Percentiles rank a stretch among this genome's conserved stretches.
These are phyloP conservation scores for Wallacemonas collosoma DNA, from an alignment of 208 protist genomes.

Conservation along the genomic window DNA sequence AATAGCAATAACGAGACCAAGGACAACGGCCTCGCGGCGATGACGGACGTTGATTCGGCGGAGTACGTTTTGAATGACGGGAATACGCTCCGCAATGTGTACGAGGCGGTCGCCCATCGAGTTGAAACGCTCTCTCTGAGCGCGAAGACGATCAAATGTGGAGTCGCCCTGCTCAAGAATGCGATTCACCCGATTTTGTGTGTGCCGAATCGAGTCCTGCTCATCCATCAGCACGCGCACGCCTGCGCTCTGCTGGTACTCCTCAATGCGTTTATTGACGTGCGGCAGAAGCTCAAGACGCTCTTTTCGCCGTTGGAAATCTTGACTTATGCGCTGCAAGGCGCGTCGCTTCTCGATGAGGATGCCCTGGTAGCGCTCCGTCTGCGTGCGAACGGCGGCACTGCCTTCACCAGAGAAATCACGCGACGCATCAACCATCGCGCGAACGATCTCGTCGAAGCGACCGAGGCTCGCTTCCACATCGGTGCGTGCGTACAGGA, in stretches of 20 bases:
- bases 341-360: slow-evolving; percentile 56
- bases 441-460: slow-evolving; percentile 31
- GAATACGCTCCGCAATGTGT: slow-evolving; percentile 71
- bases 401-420: slow-evolving; percentile 21
- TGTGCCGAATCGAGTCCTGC: slow-evolving; percentile 75
- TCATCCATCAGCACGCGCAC: slow-evolving; percentile 78
- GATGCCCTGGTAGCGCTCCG: slow-evolving; percentile 65
- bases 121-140: slow-evolving; percentile 73
- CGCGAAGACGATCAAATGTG: slow-evolving; percentile 54
- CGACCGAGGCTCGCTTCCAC: slow-evolving; percentile 27
- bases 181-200: slow-evolving; percentile 53
- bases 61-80: slow-evolving; percentile 74
- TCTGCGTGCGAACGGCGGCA: slow-evolving; percentile 32
- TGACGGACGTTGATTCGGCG: slow-evolving; percentile 65
- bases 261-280: slow-evolving; percentile 34
- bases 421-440: slow-evolving; percentile 32
- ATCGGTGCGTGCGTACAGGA: slow-evolving; percentile 29
- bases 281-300: slow-evolving; percentile 58
- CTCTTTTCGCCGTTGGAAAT: slow-evolving; percentile 60
- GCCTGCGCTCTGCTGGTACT: slow-evolving; percentile 34
- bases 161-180: slow-evolving; percentile 67
- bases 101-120: slow-evolving; percentile 53
- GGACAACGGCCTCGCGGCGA: slow-evolving; percentile 62
- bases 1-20: slow-evolving; percentile 59
- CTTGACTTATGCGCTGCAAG: slow-evolving; percentile 36